phyloP scores from a whole-genome alignment of 2,329 filamentous ascomycete species.

The Arthrobotrys sinensis region DNA sequence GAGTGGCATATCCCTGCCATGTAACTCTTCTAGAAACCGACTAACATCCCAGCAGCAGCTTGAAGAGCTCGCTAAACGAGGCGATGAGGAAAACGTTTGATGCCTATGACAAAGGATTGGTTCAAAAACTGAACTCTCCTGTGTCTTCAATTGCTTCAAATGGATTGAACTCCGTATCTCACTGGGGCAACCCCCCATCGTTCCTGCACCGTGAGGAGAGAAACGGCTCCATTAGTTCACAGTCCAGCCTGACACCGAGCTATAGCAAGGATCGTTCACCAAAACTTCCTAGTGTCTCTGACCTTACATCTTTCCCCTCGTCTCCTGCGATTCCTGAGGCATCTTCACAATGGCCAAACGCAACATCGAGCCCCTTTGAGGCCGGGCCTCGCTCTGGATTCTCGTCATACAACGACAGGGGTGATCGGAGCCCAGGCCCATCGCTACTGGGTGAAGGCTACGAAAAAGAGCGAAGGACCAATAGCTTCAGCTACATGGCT shows the following conservation, averaged over 20 bases:
- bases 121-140: constrained; percentile 57
- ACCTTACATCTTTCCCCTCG: constrained; percentile 56
- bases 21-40: constrained; percentile 6
- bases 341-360: constrained; percentile 56
- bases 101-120: constrained; percentile 58
- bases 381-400: constrained; percentile 41
- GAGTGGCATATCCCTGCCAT: constrained; percentile 16
- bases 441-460: constrained; percentile 38
- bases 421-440: constrained; percentile 45
- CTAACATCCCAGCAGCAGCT: constrained; percentile 44
- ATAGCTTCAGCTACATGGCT: constrained; percentile 57
- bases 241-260: constrained; percentile 47
- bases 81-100: constrained; percentile 60
- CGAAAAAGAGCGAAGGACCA: constrained; percentile 56
- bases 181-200: constrained; percentile 44
- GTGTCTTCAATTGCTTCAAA: constrained; percentile 48
- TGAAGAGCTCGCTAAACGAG: constrained; percentile 57
- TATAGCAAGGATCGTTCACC: constrained; percentile 56
- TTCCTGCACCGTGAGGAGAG: constrained; percentile 56
- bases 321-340: constrained; percentile 51
- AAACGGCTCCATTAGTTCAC: constrained; percentile 56
- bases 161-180: constrained; percentile 17
- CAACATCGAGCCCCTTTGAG: constrained; percentile 45
- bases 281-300: constrained; percentile 52
- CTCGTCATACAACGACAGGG: constrained; percentile 38